Conservation (phyloP, 2,329 filamentous ascomycete genomes). For the Rosellinia necatrix region DNA sequence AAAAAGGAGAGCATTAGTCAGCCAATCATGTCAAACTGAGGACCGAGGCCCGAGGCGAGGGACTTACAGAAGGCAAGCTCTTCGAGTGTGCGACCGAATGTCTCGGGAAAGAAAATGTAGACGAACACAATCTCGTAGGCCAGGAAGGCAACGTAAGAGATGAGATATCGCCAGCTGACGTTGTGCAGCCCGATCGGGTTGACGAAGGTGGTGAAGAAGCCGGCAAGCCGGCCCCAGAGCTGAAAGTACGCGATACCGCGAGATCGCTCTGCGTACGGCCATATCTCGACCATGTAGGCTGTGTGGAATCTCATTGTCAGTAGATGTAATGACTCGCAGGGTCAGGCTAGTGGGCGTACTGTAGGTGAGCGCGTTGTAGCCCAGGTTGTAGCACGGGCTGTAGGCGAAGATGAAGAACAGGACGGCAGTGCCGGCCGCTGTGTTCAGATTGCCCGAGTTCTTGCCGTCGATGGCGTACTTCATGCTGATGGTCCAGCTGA, state of each 20-base stretch:
- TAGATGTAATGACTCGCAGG: not conserved
- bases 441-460: constrained; percentile 31
- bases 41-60: not conserved
- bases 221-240: constrained; percentile 52
- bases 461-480: constrained; percentile 44
- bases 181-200: constrained; percentile 49
- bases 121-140: constrained; percentile 56
- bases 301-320: not conserved
- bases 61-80: constrained; percentile 56
- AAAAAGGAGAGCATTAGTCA: constrained; percentile 16
- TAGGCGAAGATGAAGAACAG: constrained; percentile 66
- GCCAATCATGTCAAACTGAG: not conserved
- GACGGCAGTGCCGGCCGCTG: constrained; percentile 39
- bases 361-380: constrained; percentile 69
- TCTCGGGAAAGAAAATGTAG: constrained; percentile 85
- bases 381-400: constrained; percentile 64
- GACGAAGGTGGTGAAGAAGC: constrained; percentile 51
- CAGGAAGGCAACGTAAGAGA: constrained; percentile 51
- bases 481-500: constrained; percentile 56
- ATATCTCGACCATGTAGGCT: constrained; percentile 62
- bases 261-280: constrained; percentile 59
- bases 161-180: constrained; percentile 49
- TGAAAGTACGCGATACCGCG: constrained; percentile 64
- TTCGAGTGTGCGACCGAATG: constrained; percentile 78
- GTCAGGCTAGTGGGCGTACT: constrained; percentile 45